These are phyloP conservation scores for Aquanectria penicillioides DNA, from an alignment of 2,329 filamentous ascomycete genomes.

Conservation along the genomic window DNA sequence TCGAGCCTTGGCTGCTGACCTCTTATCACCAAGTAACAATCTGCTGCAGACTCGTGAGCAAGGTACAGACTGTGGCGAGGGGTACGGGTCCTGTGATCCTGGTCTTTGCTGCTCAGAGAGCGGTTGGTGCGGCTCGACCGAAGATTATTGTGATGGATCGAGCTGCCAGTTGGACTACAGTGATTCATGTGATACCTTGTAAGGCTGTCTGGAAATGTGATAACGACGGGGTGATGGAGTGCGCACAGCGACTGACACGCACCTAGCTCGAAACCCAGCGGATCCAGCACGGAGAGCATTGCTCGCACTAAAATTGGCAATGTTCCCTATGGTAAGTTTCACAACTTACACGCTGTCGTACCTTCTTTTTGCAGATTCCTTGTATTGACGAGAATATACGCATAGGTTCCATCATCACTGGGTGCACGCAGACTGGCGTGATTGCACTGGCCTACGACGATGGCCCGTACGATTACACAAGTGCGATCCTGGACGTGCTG, in stretches of 20 bases:
- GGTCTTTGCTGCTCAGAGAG: constrained; percentile 50
- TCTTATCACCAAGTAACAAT: no score
- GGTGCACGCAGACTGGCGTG: constrained; percentile 44
- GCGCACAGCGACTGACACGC: constrained; percentile 27
- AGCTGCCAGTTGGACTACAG: constrained; percentile 52
- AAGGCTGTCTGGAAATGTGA: constrained; percentile 30
- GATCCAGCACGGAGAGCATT: constrained; percentile 44
- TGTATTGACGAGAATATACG: neutral
- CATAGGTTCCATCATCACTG: constrained; percentile 40
- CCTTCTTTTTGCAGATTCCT: no score
- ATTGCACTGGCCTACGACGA: constrained; percentile 59
- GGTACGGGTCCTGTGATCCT: constrained; percentile 47
- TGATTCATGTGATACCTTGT: constrained; percentile 54
- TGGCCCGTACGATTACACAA: constrained; percentile 55
- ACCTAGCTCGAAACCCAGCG: constrained; percentile 44
- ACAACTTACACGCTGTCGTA: neutral
- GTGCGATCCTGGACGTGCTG: constrained; percentile 50
- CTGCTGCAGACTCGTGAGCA: constrained; percentile 18
- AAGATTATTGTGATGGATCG: constrained; percentile 49
- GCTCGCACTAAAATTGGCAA: constrained; percentile 44
- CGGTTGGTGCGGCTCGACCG: constrained; percentile 50
- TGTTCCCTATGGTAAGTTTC: constrained; percentile 50
- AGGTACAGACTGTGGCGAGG: constrained; percentile 46
- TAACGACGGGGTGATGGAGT: no score
- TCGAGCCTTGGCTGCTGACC: no score